A percentile compares a stretch with the other conserved stretches of the same genome.
Conservation (phyloP, 2,329 filamentous ascomycete species). For the Cladosporium velox region DNA sequence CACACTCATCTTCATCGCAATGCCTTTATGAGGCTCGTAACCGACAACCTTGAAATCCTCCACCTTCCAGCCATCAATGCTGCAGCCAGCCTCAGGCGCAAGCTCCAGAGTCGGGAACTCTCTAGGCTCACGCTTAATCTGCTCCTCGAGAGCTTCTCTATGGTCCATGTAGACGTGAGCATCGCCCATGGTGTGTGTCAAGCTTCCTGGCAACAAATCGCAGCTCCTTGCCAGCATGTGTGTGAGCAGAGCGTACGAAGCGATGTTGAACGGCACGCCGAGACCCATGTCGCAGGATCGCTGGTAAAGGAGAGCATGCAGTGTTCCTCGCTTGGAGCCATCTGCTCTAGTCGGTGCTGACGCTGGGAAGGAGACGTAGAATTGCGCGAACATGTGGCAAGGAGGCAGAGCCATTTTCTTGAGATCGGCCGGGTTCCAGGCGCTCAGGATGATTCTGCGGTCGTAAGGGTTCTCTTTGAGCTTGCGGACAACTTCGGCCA, state of each 20-base stretch:
- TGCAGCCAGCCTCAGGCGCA: conserved; percentile 64
- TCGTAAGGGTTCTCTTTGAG: conserved; percentile 83
- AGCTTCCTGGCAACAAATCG: conserved; percentile 77
- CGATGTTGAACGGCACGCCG: conserved; percentile 97
- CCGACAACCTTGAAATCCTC: conserved; percentile 87
- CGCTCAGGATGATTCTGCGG: conserved; percentile 82
- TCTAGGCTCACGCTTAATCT: conserved; percentile 77
- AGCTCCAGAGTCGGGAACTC: conserved; percentile 81
- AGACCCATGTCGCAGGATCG: conserved; percentile 95
- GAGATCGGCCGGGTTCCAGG: conserved; percentile 90
- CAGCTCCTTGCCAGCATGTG: conserved; percentile 93
- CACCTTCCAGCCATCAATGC: conserved; percentile 85
- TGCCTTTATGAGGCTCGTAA: conserved; percentile 87
- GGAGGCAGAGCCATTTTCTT: conserved; percentile 88
- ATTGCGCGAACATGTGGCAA: conserved; percentile 97
- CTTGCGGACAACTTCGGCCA: conserved; percentile 87
- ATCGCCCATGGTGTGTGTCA: conserved; percentile 97
- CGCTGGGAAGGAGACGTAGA: conserved; percentile 77
- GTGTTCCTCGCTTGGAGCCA: conserved; percentile 59
- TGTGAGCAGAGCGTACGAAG: conserved; percentile 86
- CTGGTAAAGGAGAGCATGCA: conserved; percentile 92
- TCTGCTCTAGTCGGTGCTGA: conserved; percentile 32
- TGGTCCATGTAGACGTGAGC: conserved; percentile 97
- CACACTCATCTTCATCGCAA: conserved; percentile 99
- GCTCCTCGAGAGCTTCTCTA: conserved; percentile 78